Percentiles rank a stretch among this genome's conserved stretches.
Conservation (phyloP, 2,329 filamentous ascomycete genomes). For the Ceratocystiopsis brevicomis region DNA sequence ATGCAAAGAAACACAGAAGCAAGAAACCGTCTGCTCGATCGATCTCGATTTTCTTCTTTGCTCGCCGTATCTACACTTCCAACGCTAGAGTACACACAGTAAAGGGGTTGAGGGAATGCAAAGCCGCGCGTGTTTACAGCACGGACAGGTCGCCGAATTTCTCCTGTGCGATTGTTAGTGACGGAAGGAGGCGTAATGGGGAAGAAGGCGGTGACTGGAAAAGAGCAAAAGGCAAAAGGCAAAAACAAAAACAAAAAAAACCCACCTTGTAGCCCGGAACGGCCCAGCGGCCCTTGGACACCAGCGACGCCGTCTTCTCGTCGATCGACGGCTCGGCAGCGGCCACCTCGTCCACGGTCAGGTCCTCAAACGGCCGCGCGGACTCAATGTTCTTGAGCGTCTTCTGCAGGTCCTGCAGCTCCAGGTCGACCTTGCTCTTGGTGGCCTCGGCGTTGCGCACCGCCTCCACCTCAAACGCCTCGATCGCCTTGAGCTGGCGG, state of each 20-base stretch:
- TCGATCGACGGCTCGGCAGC: constrained; percentile 91
- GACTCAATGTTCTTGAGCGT: constrained; percentile 95
- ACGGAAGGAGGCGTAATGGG: no score
- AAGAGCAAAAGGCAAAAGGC: neutral
- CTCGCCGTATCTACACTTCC: constrained; percentile 41
- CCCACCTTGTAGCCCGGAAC: constrained; percentile 97
- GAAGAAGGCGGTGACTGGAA: neutral
- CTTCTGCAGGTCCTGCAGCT: constrained; percentile 84
- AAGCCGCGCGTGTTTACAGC: constrained; percentile 43
- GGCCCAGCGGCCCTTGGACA: constrained; percentile 95
- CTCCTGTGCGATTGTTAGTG: constrained; percentile 50
- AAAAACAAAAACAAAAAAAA: constrained; percentile 5
- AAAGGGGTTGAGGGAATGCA: constrained; percentile 13
- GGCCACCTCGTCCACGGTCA: constrained; percentile 94
- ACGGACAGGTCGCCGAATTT: constrained; percentile 96
- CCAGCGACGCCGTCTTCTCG: constrained; percentile 84
- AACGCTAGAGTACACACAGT: constrained; percentile 45
- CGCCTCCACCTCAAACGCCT: constrained; percentile 92
- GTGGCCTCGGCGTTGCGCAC: constrained; percentile 93
- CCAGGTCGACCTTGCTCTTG: constrained; percentile 86
- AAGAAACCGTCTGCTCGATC: no score
- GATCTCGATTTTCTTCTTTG: neutral
- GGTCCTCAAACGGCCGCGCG: constrained; percentile 85
- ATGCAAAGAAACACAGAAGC: no score
- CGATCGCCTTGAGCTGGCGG: constrained; percentile 94